These are phyloP conservation scores for Syzygium syzygioides DNA, from an alignment of 441 rosid genomes.

Conservation along the genomic window DNA sequence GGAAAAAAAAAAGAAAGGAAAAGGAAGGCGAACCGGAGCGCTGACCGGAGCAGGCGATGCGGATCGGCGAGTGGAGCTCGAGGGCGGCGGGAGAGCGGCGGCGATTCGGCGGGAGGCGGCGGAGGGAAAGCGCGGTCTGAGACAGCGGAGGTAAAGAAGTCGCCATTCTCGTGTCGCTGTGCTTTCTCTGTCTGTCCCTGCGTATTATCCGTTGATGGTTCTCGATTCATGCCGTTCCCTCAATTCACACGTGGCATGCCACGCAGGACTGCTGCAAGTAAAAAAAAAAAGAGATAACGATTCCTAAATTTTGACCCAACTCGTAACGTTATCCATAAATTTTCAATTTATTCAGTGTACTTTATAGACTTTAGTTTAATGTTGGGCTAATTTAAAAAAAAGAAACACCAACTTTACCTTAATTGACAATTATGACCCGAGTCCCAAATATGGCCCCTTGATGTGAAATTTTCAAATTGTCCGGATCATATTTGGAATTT, in stretches of 20 bases:
- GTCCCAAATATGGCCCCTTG: too few species aligned
- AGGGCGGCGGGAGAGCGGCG: background rate
- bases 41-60: background rate
- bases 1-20: background rate
- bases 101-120: background rate
- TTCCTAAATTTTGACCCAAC: too few species aligned
- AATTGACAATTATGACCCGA: too few species aligned
- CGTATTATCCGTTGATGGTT: slow-evolving; percentile 4
- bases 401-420: too few species aligned
- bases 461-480: too few species aligned
- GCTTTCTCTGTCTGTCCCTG: background rate
- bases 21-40: background rate
- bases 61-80: background rate
- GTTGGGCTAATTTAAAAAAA: too few species aligned
- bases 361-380: too few species aligned
- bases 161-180: background rate
- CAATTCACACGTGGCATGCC: slow-evolving; percentile 4
- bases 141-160: background rate
- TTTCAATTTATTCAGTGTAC: too few species aligned
- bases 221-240: background rate
- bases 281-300: background rate
- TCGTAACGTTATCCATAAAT: fast-evolving
- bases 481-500: too few species aligned
- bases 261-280: background rate
- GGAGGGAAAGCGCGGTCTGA: background rate